Evolutionary conservation across 805 yeast genomes (phyloP).

Genomic region (Ogataea henricii): DNA sequence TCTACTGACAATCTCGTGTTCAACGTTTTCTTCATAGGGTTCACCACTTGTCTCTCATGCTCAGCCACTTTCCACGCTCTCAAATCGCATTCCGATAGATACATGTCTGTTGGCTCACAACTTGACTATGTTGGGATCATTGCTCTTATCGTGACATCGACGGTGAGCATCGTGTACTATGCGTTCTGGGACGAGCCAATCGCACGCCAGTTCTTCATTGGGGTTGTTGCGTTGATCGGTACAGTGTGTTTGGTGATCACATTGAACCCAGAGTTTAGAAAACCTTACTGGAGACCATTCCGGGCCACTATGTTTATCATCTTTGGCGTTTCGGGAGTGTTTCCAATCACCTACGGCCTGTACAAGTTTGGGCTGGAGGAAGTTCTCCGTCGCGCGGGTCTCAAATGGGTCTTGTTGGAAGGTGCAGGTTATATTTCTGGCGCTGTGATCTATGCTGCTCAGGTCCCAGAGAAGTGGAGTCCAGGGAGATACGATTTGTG

Average conservation of each 20-base stretch:
- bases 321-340: constrained; percentile 76
- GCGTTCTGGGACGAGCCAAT: constrained; percentile 47
- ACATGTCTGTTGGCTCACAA: constrained; percentile 48
- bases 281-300: constrained; percentile 70
- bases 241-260: constrained; percentile 62
- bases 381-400: constrained; percentile 52
- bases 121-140: constrained; percentile 60
- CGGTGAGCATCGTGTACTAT: constrained; percentile 40
- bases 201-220: constrained; percentile 40
- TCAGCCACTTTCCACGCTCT: constrained; percentile 53
- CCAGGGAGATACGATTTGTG: constrained; percentile 68
- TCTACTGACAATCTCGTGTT: constrained; percentile 43
- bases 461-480: constrained; percentile 71
- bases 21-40: constrained; percentile 47
- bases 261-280: constrained; percentile 63
- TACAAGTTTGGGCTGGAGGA: constrained; percentile 48
- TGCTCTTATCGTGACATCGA: constrained; percentile 49
- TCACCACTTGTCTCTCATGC: constrained; percentile 46
- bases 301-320: constrained; percentile 77
- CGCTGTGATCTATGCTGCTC: constrained; percentile 72
- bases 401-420: constrained; percentile 66
- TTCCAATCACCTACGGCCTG: constrained; percentile 66
- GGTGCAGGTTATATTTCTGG: constrained; percentile 78
- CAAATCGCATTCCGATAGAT: constrained; percentile 49
- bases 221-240: constrained; percentile 57